Percentiles rank a stretch among this genome's conserved stretches.
These are phyloP conservation scores for Pythium periplocum DNA, from an alignment of 352 stramenopile species.

Conservation along the genomic window DNA sequence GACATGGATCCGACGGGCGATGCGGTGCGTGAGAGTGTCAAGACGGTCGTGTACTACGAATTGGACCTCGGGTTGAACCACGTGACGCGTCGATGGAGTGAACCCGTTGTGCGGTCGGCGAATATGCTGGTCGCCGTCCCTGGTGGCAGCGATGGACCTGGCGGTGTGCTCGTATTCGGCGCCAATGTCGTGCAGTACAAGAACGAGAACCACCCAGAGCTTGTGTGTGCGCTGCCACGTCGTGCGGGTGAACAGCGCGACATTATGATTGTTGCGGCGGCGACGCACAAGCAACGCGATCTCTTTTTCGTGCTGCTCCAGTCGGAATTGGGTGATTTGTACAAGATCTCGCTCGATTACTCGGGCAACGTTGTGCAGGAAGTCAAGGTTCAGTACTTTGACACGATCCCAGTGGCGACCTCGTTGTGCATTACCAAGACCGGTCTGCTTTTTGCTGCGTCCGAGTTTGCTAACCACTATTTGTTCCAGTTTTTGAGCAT, in stretches of 20 bases:
- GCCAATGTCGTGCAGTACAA: conserved; percentile 98
- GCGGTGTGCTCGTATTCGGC: conserved; percentile 94
- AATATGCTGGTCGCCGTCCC: conserved; percentile 93
- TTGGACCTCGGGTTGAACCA: conserved; percentile 99
- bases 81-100: conserved; percentile 94
- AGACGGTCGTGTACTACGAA: conserved; percentile 98
- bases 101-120: conserved; percentile 82
- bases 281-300: conserved; percentile 92
- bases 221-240: conserved; percentile 69
- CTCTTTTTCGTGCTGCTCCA: conserved; percentile 98
- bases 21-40: conserved; percentile 69
- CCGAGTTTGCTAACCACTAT: conserved; percentile 97
- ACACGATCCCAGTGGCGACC: conserved; percentile 94
- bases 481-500: conserved; percentile 98
- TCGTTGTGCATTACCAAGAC: conserved; percentile 97
- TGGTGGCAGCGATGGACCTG: conserved; percentile 75
- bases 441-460: conserved; percentile 94
- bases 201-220: conserved; percentile 88
- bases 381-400: conserved; percentile 93
- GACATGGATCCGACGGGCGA: conserved; percentile 80
- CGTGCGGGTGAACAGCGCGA: conserved; percentile 75
- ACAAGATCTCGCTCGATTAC: conserved; percentile 95
- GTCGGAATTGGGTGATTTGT: conserved; percentile 97
- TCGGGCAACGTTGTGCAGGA: conserved; percentile 74
- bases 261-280: conserved; percentile 90